Percentiles rank a stretch among this genome's conserved stretches.
Evolutionary conservation across 257 asterid species (phyloP).

Genomic region (Solanum sejunctum): DNA sequence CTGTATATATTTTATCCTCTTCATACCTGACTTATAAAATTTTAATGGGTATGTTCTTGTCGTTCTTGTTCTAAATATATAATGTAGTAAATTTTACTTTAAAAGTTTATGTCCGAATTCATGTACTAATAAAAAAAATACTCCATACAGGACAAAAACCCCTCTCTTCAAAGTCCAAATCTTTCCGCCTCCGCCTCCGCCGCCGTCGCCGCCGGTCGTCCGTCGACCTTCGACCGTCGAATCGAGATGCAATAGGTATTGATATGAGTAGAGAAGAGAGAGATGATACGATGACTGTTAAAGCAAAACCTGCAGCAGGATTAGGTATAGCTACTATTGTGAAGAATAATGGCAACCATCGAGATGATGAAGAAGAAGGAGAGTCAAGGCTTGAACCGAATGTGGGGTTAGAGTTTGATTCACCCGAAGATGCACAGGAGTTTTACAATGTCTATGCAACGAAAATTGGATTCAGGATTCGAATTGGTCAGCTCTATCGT

Average conservation of each 20-base stretch:
- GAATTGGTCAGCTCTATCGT: conserved; percentile 90
- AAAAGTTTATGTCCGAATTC: too few relatives aligned
- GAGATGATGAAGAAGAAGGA: conserved; percentile 37
- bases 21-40: too few relatives aligned
- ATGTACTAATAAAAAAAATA: too few relatives aligned
- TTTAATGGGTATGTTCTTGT: too few relatives aligned
- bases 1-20: too few relatives aligned
- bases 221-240: neutral
- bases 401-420: conserved; percentile 69
- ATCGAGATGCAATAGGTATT: conserved; percentile 13
- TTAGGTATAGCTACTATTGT: conserved; percentile 14
- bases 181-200: neutral
- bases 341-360: conserved; percentile 30
- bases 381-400: conserved; percentile 57
- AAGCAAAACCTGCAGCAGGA: conserved; percentile 42
- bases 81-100: too few relatives aligned
- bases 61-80: too few relatives aligned
- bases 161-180: neutral
- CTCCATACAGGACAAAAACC: neutral
- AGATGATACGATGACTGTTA: conserved; percentile 47
- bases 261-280: conserved; percentile 67
- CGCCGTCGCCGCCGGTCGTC: neutral
- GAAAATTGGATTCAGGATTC: conserved; percentile 65
- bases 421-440: conserved; percentile 90
- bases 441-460: conserved; percentile 60